Percentiles rank a stretch among this genome's conserved stretches.
Conservation (phyloP, 1,139 yeast species). For the Candida smagusa region DNA sequence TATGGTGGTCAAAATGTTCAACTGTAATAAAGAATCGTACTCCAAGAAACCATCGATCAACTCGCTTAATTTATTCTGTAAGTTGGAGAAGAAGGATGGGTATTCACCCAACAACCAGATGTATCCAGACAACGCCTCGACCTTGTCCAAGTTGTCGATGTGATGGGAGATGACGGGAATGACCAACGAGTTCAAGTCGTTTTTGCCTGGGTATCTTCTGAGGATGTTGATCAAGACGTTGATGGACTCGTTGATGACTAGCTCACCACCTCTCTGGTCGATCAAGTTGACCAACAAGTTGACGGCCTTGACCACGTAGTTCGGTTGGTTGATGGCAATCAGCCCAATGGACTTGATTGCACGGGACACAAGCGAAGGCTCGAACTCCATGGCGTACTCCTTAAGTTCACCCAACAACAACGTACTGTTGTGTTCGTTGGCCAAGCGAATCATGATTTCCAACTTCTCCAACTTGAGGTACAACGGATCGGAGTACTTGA, state of each 20-base stretch:
- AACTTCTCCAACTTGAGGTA: slow-evolving; percentile 90
- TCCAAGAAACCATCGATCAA: slow-evolving; percentile 66
- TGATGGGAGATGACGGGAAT: slow-evolving; percentile 67
- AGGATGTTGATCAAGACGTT: slow-evolving; percentile 75
- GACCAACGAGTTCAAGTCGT: slow-evolving; percentile 58
- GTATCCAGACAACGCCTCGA: slow-evolving; percentile 70
- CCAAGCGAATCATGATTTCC: slow-evolving; percentile 84
- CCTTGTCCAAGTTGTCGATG: slow-evolving; percentile 55
- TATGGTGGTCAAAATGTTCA: slow-evolving; percentile 69
- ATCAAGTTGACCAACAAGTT: slow-evolving; percentile 72
- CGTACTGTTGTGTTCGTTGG: slow-evolving; percentile 65
- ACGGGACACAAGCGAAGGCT: slow-evolving; percentile 79
- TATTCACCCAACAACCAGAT: slow-evolving; percentile 91
- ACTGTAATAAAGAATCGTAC: slow-evolving; percentile 73
- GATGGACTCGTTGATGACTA: slow-evolving; percentile 76
- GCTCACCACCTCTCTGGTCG: slow-evolving; percentile 70
- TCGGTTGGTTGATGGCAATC: slow-evolving; percentile 75
- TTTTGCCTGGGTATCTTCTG: slow-evolving; percentile 69
- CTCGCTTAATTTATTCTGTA: slow-evolving; percentile 40
- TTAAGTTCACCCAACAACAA: slow-evolving; percentile 78
- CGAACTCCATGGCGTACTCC: slow-evolving; percentile 94
- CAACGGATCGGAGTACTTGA: slow-evolving; percentile 91
- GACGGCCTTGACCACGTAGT: slow-evolving; percentile 63
- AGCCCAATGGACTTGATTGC: slow-evolving; percentile 86
- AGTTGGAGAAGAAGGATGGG: slow-evolving; percentile 64